Evolutionary conservation across 139 green algal genomes (phyloP).

Genomic region (Pedinophyceae sp.): DNA sequence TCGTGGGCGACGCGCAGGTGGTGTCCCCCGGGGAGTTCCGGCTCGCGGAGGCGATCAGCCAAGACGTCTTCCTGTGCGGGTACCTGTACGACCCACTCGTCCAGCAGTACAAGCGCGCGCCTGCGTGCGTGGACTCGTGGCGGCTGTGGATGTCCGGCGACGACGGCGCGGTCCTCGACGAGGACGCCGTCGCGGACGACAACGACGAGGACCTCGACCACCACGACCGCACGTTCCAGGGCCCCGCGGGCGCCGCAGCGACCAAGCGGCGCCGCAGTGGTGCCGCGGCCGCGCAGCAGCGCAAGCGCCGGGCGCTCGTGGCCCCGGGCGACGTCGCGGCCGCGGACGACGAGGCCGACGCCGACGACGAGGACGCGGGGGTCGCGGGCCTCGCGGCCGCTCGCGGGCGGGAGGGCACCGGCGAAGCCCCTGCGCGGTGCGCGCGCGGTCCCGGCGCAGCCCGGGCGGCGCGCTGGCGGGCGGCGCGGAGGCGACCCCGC

Average conservation of each 20-base stretch:
- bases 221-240: conserved; percentile 1
- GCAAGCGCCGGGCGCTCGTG: too few species aligned
- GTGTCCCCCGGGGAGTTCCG: conserved; percentile 12
- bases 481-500: conserved; percentile 1
- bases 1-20: conserved; percentile 24
- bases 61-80: conserved; percentile 76
- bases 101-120: not conserved
- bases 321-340: too few species aligned
- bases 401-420: too few species aligned
- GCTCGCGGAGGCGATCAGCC: conserved; percentile 11
- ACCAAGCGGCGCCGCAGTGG: too few species aligned
- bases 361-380: too few species aligned
- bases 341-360: too few species aligned
- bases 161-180: conserved; percentile 6
- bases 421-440: too few species aligned
- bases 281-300: too few species aligned
- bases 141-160: conserved; percentile 8
- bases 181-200: conserved; percentile 11
- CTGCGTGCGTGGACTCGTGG: conserved; percentile 3
- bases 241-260: too few species aligned
- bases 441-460: too few species aligned
- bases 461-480: too few species aligned
- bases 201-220: conserved; percentile 7
- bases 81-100: conserved; percentile 57
- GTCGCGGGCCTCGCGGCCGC: too few species aligned